Evolutionary conservation across 73 alveolate genomes (phyloP).

Genomic region (Stentor coeruleus): DNA sequence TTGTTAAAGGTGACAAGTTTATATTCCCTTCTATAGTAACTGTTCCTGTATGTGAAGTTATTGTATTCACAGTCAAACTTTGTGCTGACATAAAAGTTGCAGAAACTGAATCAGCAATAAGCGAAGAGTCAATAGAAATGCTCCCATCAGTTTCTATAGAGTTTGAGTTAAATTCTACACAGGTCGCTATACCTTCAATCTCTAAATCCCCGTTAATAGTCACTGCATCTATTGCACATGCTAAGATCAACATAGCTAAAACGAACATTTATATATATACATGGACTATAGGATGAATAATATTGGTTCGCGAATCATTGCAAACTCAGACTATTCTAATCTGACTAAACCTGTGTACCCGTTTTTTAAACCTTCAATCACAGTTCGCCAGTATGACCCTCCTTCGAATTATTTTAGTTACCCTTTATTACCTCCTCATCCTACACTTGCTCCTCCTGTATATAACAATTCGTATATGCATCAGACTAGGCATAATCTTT

Average conservation of each 20-base stretch:
- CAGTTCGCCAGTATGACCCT: background rate
- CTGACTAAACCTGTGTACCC: background rate
- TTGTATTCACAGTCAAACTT: background rate
- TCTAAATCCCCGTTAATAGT: no score
- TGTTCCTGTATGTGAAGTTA: background rate
- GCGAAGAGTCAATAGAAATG: background rate
- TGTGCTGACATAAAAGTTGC: background rate
- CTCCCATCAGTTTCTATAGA: background rate
- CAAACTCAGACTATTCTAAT: background rate
- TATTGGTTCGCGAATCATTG: background rate
- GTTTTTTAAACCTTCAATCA: background rate
- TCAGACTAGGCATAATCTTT: background rate
- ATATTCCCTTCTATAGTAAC: background rate
- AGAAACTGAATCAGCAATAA: background rate
- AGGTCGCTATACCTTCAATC: no score
- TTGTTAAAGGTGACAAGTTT: background rate
- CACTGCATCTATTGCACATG: no score
- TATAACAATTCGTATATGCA: background rate
- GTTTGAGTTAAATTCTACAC: no score
- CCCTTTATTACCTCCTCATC: background rate
- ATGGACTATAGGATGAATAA: conserved; percentile 1
- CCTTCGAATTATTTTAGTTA: background rate
- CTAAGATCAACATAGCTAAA: no score
- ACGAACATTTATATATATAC: no score
- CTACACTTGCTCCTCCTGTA: background rate